phyloP scores from a whole-genome alignment of 345 rosid species.

The Kernera saxatilis region DNA sequence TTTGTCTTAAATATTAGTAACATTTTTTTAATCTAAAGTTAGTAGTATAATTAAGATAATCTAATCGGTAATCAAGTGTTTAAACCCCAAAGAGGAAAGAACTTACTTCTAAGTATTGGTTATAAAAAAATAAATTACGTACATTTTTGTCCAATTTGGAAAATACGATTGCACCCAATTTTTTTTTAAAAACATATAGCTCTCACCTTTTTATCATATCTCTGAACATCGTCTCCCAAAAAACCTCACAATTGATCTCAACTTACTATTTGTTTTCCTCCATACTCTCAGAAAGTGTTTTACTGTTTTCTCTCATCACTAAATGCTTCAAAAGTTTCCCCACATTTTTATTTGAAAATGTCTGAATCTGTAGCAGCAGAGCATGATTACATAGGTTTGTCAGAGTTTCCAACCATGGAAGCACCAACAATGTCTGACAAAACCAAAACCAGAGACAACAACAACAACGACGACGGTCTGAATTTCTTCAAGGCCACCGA shows the following conservation, averaged over 20 bases:
- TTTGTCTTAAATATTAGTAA: not conserved
- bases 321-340: slow-evolving; percentile 17
- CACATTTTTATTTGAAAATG: slow-evolving; percentile 24
- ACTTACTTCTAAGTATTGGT: not conserved
- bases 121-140: not conserved
- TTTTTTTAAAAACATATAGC: not conserved
- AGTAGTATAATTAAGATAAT: not conserved
- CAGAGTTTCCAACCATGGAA: slow-evolving; percentile 49
- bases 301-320: not conserved
- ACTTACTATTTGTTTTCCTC: not conserved
- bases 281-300: slow-evolving; percentile 1
- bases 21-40: not conserved
- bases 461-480: slow-evolving; percentile 19
- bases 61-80: not conserved
- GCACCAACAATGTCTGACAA: slow-evolving; percentile 28
- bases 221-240: not conserved
- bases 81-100: slow-evolving; percentile 13
- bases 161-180: not conserved
- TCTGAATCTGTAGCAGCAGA: slow-evolving; percentile 36
- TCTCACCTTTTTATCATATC: slow-evolving; percentile 14
- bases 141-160: not conserved
- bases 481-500: slow-evolving; percentile 64
- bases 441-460: slow-evolving; percentile 11
- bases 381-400: slow-evolving; percentile 56
- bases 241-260: not conserved